Base-by-base conservation (phyloP, 2,329 filamentous ascomycete species). In the Ophiostoma tasmaniense region DNA sequence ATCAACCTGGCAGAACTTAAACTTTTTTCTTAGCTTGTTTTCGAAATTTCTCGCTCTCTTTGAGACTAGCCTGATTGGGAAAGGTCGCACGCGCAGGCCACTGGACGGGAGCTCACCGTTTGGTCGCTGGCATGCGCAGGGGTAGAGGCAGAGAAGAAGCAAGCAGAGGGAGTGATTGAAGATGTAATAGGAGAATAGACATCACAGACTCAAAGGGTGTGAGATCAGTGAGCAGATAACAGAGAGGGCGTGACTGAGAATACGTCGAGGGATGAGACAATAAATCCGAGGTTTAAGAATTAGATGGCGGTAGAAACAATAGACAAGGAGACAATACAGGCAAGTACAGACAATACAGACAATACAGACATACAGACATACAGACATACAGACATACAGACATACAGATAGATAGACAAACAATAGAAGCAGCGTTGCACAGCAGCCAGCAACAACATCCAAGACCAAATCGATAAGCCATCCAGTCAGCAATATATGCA, bases 31-130 rank as follows among this genome's bases (percentile, higher is more conserved):
- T 45, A 45, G 42, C 20, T n/a, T 45, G 42, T 45, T 45, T 45
- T 45, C 42, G 20, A 13, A 0, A 17, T 45, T 50, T 55, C 8
- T 22, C 25, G 25, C 13, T 55, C 50, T 28, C 25, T 2, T 33
- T 6, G 33, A 33, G 33, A 5, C 33, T 33, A 33, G 8, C n/a
- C 20, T 10, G 45, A 35, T 45, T 22, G 13, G 66, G 35, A 13
- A 67, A 67, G 59, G 52, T 67, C 30, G 50, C 50, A 59, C 66
- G 25, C 13, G 28, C 45, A 37, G 45, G 20, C 50, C 30, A 55
- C 55, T 61, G n/a, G 50, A 55, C 50, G 10, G 55, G 55, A 59
- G 55, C 55, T 61, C 55, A 61, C 25, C 55, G 55, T 28, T 61
- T 61, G 55, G 52, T 17, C 33, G 11, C 35, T 37, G 37, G 37